A percentile compares a stretch with the other conserved stretches of the same genome.
phyloP scores from a whole-genome alignment of 352 stramenopile species.

The Phytophthora agathidicida region DNA sequence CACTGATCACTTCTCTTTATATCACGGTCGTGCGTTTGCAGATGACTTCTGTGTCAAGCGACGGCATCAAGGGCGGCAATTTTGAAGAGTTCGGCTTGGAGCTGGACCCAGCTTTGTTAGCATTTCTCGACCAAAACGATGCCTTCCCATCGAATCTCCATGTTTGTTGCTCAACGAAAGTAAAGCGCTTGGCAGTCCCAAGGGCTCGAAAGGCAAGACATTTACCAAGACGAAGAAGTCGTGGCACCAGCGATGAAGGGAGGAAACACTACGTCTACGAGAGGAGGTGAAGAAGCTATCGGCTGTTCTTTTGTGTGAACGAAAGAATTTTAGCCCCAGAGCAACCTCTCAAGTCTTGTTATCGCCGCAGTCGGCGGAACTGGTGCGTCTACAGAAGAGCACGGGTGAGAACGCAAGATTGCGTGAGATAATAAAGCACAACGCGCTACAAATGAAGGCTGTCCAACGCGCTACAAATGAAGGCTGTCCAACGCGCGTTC shows the following conservation, averaged over 20 bases:
- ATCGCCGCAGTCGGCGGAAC: no score
- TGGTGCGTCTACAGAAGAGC: not conserved
- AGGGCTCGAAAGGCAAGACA: no score
- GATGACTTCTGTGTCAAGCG: not conserved
- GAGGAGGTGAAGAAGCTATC: conserved; percentile 2
- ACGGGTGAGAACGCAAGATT: conserved; percentile 11
- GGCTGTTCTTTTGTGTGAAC: not conserved
- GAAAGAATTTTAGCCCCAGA: not conserved
- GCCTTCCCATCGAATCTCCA: not conserved
- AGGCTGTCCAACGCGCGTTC: conserved; percentile 5
- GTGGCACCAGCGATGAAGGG: conserved; percentile 9
- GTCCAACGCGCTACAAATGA: conserved; percentile 5
- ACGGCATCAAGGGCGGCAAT: not conserved
- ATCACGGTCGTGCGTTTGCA: not conserved
- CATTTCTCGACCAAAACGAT: conserved; percentile 5
- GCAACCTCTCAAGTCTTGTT: not conserved
- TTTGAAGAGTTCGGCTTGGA: not conserved
- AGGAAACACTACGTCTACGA: conserved; percentile 9
- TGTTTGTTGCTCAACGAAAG: not conserved
- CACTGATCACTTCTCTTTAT: not conserved
- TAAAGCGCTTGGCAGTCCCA: no score
- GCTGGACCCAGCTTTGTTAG: conserved; percentile 1
- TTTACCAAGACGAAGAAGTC: conserved; percentile 17
- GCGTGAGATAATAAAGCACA: no score
- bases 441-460: conserved; percentile 3